Evolutionary conservation across 2,329 filamentous ascomycete genomes (phyloP).

Genomic region (Thielaviopsis euricoi): DNA sequence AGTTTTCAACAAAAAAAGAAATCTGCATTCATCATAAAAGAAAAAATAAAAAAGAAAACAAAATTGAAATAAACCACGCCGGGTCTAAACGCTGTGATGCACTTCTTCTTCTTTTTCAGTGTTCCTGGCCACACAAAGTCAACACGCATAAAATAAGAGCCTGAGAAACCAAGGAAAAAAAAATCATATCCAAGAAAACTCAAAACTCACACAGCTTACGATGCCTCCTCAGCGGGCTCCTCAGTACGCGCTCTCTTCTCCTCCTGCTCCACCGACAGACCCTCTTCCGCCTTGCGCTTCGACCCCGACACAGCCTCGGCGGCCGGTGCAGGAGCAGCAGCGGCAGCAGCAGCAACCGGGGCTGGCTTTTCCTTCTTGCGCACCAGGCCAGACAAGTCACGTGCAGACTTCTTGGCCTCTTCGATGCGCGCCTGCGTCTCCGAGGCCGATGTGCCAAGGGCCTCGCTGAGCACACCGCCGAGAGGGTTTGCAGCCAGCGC

Average conservation of each 20-base stretch:
- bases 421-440: conserved; percentile 48
- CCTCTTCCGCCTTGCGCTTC: conserved; percentile 39
- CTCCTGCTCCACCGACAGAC: conserved; percentile 20
- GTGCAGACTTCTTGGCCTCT: conserved; percentile 58
- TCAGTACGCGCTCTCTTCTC: conserved; percentile 18
- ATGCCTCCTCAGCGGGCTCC: conserved; percentile 11
- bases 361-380: conserved; percentile 38
- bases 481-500: conserved; percentile 32
- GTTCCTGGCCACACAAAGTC: too few species aligned
- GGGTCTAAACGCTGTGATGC: too few species aligned
- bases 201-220: not conserved
- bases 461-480: conserved; percentile 46
- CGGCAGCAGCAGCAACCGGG: conserved; percentile 12
- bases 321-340: too few species aligned
- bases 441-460: conserved; percentile 40
- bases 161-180: too few species aligned
- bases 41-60: not conserved
- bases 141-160: too few species aligned
- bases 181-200: too few species aligned
- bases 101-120: too few species aligned
- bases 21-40: too few species aligned
- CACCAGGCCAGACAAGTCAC: conserved; percentile 57
- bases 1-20: too few species aligned
- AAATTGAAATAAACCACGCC: too few species aligned
- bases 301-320: conserved; percentile 11